Evolutionary conservation across 2,329 filamentous ascomycete species (phyloP), one percentile per base, ranked within the genome.

Genomic region (Raffaelea deltoideospora): DNA sequence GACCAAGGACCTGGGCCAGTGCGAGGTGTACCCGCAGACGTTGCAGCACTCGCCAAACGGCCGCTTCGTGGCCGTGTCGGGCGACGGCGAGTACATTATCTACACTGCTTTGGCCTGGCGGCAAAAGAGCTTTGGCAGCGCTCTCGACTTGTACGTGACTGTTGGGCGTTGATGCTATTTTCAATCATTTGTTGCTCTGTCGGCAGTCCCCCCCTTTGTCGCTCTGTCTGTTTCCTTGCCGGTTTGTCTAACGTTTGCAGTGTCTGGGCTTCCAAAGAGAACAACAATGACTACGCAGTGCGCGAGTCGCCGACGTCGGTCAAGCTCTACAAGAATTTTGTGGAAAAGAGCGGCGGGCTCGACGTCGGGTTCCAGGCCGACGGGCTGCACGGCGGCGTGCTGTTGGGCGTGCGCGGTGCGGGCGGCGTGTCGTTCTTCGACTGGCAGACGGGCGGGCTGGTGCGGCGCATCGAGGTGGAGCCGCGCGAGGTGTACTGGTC

Each of bases 71-170:
- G 81, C 81, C 3, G 79, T 87, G 3, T 96, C 88, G 47, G 90
- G 90, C 46, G 90, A 98, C 54, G 90, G 90, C 43, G 90, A 98
- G 59, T 98, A 95, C 62, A 96, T 96, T 56, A 94, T 96, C 51
- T 96, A 96, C 64, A 96, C 90, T 21, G 87, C 90, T 38, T 70
- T 96, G 40, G 88, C 88, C 3, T 93, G 92, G 72, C 78, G 90
- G 54, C 96, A 98, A 61, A 95, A 96, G 64, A 86, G 86, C 4
- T 98, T 98, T 51, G 90, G 90, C 18, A 87, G 84, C 29, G 90
- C 88, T 7, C 64, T 96, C 36, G 90, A 98, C 60, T 98, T 98
- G 40, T 42, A 29, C 4, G 35, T 34, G 6, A 28, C 27, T n/a
- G 10, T n/a, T 28, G n/a, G n/a, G n/a, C n/a, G n/a, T n/a, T n/a